phyloP scores from a whole-genome alignment of 2,329 filamentous ascomycete species.

The Talaromyces verruculosus region DNA sequence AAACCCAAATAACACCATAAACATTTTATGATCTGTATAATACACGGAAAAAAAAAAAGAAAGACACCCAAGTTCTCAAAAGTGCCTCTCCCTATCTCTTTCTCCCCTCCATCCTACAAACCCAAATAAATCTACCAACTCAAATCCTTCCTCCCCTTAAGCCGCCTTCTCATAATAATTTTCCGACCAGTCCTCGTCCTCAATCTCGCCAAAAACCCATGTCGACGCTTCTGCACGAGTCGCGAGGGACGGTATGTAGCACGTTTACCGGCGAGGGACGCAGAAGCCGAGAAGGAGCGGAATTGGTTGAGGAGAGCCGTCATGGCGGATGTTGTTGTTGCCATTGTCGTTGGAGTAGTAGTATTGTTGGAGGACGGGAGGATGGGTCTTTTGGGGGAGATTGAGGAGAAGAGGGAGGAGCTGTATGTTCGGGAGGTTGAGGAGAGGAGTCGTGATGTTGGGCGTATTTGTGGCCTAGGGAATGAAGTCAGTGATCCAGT shows the following conservation, averaged over 20 bases:
- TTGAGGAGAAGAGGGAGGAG: conserved; percentile 5
- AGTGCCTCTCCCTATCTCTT: neutral
- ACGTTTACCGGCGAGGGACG: conserved; percentile 46
- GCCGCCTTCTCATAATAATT: conserved; percentile 54
- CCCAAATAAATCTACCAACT: conserved; percentile 47
- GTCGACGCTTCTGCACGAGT: conserved; percentile 60
- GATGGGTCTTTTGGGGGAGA: neutral
- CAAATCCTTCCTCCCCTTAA: conserved; percentile 54
- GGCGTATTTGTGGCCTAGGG: conserved; percentile 11
- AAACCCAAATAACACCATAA: neutral
- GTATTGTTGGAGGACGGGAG: neutral
- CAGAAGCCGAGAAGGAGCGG: conserved; percentile 47
- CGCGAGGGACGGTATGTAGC: conserved; percentile 61
- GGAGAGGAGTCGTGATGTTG: conserved; percentile 2
- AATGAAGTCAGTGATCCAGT: neutral
- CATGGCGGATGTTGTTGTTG: neutral
- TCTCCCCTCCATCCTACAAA: neutral
- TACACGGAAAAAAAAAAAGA: neutral
- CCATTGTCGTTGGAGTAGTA: neutral
- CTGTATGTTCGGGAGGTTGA: conserved; percentile 8
- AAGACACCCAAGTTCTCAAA: neutral
- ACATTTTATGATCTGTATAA: neutral
- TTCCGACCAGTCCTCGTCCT: conserved; percentile 55
- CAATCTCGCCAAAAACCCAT: conserved; percentile 59
- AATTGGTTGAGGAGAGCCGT: conserved; percentile 29